phyloP scores from a whole-genome alignment of 257 asterid species.

The Solanum megistacrolobum region DNA sequence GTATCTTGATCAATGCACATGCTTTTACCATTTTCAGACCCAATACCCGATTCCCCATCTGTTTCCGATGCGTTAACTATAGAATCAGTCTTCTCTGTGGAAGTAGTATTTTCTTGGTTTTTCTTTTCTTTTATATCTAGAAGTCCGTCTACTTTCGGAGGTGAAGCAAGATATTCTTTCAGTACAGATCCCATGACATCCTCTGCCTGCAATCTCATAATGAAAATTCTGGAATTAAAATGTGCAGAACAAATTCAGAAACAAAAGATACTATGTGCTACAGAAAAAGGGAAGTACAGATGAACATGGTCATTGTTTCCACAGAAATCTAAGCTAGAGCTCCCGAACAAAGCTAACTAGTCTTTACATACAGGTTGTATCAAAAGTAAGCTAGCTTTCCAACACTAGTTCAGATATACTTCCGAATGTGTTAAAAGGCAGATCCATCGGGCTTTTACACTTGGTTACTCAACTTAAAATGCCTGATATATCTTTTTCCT shows the following conservation, averaged over 20 bases:
- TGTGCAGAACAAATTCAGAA: background rate
- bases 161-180: slow-evolving; percentile 61
- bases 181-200: slow-evolving; percentile 76
- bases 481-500: background rate
- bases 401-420: background rate
- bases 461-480: background rate
- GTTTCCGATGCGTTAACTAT: slow-evolving; percentile 16
- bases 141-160: slow-evolving; percentile 35
- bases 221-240: background rate
- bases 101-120: slow-evolving; percentile 16
- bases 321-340: background rate
- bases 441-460: background rate
- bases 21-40: slow-evolving; percentile 12
- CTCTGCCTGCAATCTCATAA: slow-evolving; percentile 60
- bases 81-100: slow-evolving; percentile 21
- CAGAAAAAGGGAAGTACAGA: background rate
- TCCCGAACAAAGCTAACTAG: background rate
- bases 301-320: background rate
- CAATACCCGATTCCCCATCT: slow-evolving; percentile 18
- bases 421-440: background rate
- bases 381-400: background rate
- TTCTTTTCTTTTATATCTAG: slow-evolving; percentile 15
- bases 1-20: background rate
- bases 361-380: background rate
- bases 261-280: background rate